Evolutionary conservation across 2,329 filamentous ascomycete genomes (phyloP), one percentile per base, ranked within the genome.

Genomic region (Endoconidiophora polonica): DNA sequence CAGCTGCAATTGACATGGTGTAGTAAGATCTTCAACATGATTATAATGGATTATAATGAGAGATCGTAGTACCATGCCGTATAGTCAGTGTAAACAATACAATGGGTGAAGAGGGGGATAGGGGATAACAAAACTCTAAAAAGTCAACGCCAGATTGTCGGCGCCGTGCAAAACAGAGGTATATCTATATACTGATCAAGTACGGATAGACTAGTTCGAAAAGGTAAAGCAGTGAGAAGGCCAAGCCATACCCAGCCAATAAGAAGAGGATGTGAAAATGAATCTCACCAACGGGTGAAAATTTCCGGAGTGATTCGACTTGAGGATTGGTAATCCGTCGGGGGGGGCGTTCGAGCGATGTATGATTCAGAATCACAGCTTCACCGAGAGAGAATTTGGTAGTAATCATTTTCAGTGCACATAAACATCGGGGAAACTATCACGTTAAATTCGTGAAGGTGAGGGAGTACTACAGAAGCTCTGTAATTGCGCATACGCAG

Each of bases 201-300:
- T 16, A 37, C 24, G 40, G 10, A 49, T 12, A 37, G 40, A 43
- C 46, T 48, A 29, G 29, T 44, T 44, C 40, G 20, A 44, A 20
- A 16, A 26, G 47, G 29, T 33, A 49, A 49, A 24, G 44, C 47
- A 44, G 47, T 49, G 29, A 44, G 40, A 41, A 63, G 16, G 67
- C 66, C 69, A 68, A 65, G 67, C 66, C 47, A 49, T 23, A 16
- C 47, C 39, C 29, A 49, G 47, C 39, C 47, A 44, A 24, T 42
- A 63, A 63, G 66, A 69, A 68, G 68, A 69, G 70, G 68, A 70
- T 71, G 66, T 71, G 73, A 76, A 74, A 72, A 75, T 33, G 29
- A 9, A 74, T 79, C 79, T 85, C 83, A 86, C 83, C 76, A 72
- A 73, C 70, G 60, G 61, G 62, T 60, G 29, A 33, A 18, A 59